Evolutionary conservation across 179 eudicot species (phyloP).

Genomic region (Silene noctiflora): DNA sequence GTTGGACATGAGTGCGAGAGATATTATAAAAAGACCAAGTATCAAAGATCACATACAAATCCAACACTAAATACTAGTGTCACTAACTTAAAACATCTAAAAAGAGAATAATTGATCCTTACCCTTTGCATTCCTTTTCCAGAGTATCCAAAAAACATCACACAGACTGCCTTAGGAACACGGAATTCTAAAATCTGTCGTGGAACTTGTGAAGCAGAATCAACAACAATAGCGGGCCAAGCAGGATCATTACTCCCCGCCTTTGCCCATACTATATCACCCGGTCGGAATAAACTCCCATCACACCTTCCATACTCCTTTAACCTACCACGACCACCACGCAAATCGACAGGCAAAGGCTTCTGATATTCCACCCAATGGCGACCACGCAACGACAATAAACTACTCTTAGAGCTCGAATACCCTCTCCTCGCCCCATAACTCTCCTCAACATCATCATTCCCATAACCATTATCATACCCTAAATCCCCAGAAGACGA

Average conservation of each 20-base stretch:
- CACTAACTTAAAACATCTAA: slow-evolving; percentile 10
- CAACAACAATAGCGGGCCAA: slow-evolving; percentile 95
- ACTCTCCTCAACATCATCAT: slow-evolving; percentile 27
- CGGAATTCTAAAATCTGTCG: slow-evolving; percentile 60
- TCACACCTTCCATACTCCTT: slow-evolving; percentile 30
- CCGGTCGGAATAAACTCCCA: slow-evolving; percentile 49
- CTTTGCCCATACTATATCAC: slow-evolving; percentile 94
- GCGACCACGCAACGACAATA: slow-evolving; percentile 33
- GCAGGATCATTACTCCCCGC: slow-evolving; percentile 73
- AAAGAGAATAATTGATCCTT: slow-evolving; percentile 21
- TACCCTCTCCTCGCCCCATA: slow-evolving; percentile 32
- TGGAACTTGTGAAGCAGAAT: slow-evolving; percentile 72
- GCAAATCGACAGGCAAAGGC: slow-evolving; percentile 26
- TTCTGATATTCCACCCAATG: slow-evolving; percentile 40
- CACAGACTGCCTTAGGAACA: slow-evolving; percentile 61
- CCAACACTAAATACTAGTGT: slow-evolving; percentile 18
- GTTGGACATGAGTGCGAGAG: no score
- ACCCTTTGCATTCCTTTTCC: slow-evolving; percentile 67
- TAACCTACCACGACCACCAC: slow-evolving; percentile 28
- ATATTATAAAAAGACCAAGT: no score
- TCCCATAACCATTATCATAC: slow-evolving; percentile 29
- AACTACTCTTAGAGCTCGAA: slow-evolving; percentile 33
- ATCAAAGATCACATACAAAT: slow-evolving; percentile 16
- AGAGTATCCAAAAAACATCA: slow-evolving; percentile 89
- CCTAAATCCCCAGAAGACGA: slow-evolving; percentile 42